Conservation (phyloP, 2,329 filamentous ascomycete genomes). For the Whalleya microplaca region DNA sequence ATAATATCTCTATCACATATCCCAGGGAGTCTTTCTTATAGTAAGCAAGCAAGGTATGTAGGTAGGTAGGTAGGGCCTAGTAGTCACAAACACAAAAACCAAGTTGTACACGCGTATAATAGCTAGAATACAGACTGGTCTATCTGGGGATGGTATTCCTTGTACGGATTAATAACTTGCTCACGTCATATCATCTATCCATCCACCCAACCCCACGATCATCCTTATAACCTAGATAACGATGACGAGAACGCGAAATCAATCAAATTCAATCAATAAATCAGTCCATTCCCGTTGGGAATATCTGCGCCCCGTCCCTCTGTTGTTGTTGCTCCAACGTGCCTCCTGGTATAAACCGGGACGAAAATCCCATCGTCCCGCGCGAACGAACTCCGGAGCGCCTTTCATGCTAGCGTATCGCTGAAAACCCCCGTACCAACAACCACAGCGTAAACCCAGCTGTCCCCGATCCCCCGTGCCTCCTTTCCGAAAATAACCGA, state of each 20-base stretch:
- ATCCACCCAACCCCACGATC: too few species aligned
- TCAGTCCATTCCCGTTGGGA: not conserved
- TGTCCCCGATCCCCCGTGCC: not conserved
- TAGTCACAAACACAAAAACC: not conserved
- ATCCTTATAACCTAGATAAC: not conserved
- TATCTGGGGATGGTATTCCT: not conserved
- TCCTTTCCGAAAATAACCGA: too few species aligned
- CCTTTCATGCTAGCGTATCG: not conserved
- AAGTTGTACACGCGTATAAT: not conserved
- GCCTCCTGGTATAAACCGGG: conserved; percentile 1
- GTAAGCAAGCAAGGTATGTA: not conserved
- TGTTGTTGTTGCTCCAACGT: conserved; percentile 11
- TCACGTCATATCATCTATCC: too few species aligned
- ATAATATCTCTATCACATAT: not conserved
- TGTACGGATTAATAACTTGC: too few species aligned
- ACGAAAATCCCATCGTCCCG: not conserved
- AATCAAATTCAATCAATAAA: not conserved
- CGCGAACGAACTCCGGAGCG: not conserved
- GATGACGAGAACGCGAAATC: not conserved
- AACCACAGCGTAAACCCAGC: not conserved
- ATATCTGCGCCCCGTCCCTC: not conserved
- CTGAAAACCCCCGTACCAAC: not conserved
- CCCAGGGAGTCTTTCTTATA: not conserved
- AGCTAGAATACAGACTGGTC: not conserved
- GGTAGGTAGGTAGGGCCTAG: too few species aligned